Evolutionary conservation across 441 rosid species (phyloP).

Genomic region (Eruca vesicaria): DNA sequence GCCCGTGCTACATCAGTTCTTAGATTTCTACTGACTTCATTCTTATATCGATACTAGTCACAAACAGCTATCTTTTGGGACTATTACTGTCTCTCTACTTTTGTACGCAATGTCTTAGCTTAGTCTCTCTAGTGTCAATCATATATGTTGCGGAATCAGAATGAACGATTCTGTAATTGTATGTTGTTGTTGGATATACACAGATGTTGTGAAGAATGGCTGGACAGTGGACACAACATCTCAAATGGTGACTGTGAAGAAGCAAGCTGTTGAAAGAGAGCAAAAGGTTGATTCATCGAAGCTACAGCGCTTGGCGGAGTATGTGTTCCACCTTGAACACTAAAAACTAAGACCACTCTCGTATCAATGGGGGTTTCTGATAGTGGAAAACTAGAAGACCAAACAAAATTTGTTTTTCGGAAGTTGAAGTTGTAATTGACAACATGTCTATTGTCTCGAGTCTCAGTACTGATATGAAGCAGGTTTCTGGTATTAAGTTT

Average conservation of each 20-base stretch:
- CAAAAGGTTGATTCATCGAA: slow-evolving; percentile 76
- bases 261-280: slow-evolving; percentile 49
- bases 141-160: not conserved
- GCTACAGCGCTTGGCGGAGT: slow-evolving; percentile 76
- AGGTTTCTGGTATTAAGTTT: too few relatives aligned
- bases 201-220: slow-evolving; percentile 73
- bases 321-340: too few relatives aligned
- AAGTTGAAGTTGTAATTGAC: too few relatives aligned
- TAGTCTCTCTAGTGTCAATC: slow-evolving; percentile 5
- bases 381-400: too few relatives aligned
- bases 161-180: too few relatives aligned
- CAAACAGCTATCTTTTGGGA: not conserved
- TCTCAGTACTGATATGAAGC: too few relatives aligned
- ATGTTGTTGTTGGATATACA: slow-evolving; percentile 18
- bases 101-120: not conserved
- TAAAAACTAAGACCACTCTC: too few relatives aligned
- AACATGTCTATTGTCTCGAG: too few relatives aligned
- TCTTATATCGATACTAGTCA: too few relatives aligned
- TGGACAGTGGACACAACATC: slow-evolving; percentile 67
- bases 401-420: too few relatives aligned
- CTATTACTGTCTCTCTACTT: not conserved
- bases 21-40: not conserved
- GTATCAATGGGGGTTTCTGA: too few relatives aligned
- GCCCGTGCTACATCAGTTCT: not conserved
- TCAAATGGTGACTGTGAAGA: slow-evolving; percentile 69